Evolutionary conservation across 1,284 basidiomycete genomes (phyloP).

Genomic region (Trichosporon sp.): DNA sequence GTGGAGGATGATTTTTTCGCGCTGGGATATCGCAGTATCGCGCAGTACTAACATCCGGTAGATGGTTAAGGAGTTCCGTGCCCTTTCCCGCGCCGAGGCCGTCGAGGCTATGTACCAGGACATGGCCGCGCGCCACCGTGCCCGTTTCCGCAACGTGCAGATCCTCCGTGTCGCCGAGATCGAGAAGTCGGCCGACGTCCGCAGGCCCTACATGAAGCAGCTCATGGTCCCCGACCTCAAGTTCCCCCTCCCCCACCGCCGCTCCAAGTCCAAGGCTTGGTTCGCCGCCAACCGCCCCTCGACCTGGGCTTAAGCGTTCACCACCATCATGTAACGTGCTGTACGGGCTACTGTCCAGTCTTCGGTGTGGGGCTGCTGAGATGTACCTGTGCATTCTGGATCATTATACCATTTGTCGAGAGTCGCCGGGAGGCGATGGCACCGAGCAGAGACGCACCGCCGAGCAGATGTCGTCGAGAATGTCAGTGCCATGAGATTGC

Average conservation of each 20-base stretch:
- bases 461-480: neutral
- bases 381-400: constrained; percentile 37
- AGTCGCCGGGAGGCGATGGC: neutral
- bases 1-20: neutral
- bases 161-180: constrained; percentile 60
- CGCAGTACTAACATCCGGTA: constrained; percentile 18
- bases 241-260: constrained; percentile 96
- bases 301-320: constrained; percentile 44
- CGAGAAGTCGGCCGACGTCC: constrained; percentile 81
- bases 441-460: neutral
- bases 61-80: constrained; percentile 87
- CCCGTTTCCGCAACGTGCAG: constrained; percentile 92
- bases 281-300: constrained; percentile 52
- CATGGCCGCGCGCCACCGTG: constrained; percentile 98
- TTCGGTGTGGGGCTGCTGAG: constrained; percentile 25
- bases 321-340: constrained; percentile 15
- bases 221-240: constrained; percentile 83
- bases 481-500: no score
- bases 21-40: neutral
- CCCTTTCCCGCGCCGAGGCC: constrained; percentile 87
- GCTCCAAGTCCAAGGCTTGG: constrained; percentile 51
- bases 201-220: constrained; percentile 93
- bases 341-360: constrained; percentile 20
- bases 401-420: neutral
- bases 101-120: constrained; percentile 98